Evolutionary conservation across 2,329 filamentous ascomycete species (phyloP).

Genomic region (Orbilia blumenaviensis): DNA sequence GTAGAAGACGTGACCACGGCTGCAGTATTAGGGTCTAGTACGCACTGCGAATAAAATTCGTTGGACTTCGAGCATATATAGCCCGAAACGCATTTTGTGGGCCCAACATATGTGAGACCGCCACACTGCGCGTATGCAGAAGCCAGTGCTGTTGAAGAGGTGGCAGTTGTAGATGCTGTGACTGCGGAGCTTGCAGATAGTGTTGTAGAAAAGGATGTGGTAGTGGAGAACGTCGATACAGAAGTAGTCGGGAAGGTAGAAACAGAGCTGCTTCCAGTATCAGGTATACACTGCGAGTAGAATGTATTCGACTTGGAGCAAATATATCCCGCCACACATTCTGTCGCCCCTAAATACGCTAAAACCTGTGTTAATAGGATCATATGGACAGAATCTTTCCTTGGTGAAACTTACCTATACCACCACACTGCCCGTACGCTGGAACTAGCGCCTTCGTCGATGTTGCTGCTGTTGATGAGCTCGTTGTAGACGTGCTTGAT

Average conservation of each 20-base stretch:
- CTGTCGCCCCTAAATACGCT: slow-evolving; percentile 56
- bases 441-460: slow-evolving; percentile 11
- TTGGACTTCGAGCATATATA: slow-evolving; percentile 27
- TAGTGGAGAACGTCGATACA: background rate
- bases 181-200: background rate
- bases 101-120: background rate
- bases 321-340: slow-evolving; percentile 33
- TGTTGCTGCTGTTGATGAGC: background rate
- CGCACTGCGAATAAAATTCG: slow-evolving; percentile 18
- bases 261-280: slow-evolving; percentile 55
- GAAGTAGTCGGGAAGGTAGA: background rate
- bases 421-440: slow-evolving; percentile 63
- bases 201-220: background rate
- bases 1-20: background rate
- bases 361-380: background rate
- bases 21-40: background rate
- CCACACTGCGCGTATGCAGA: slow-evolving; percentile 22
- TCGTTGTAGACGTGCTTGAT: background rate
- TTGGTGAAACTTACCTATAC: slow-evolving; percentile 53
- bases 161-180: slow-evolving; percentile 49
- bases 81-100: slow-evolving; percentile 1
- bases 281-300: slow-evolving; percentile 63
- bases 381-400: background rate
- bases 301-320: slow-evolving; percentile 61
- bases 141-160: background rate